phyloP scores from a whole-genome alignment of 2,329 filamentous ascomycete species.

The Ceratocystiopsis brevicomis region DNA sequence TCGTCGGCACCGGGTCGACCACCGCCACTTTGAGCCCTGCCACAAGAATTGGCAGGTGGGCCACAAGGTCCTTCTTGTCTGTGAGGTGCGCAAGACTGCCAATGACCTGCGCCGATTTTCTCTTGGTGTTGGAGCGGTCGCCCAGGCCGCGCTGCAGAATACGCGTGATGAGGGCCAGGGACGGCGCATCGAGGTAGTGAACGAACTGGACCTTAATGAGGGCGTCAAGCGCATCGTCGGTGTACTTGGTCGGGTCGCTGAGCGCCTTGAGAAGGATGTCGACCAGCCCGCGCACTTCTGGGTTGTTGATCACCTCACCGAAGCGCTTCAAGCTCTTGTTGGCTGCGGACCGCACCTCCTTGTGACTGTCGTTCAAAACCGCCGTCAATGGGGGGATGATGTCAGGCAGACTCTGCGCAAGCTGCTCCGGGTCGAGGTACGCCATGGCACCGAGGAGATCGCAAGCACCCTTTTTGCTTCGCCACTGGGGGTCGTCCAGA shows the following conservation, averaged over 20 bases:
- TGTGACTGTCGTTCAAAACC: constrained; percentile 93
- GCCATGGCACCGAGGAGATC: constrained; percentile 96
- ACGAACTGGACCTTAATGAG: constrained; percentile 97
- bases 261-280: constrained; percentile 85
- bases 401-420: constrained; percentile 78
- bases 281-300: constrained; percentile 85
- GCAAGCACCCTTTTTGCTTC: constrained; percentile 94
- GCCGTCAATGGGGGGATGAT: constrained; percentile 92
- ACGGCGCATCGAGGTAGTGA: constrained; percentile 95
- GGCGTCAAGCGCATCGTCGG: constrained; percentile 79
- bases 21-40: constrained; percentile 75
- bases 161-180: constrained; percentile 80
- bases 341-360: constrained; percentile 79
- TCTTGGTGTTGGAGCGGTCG: constrained; percentile 85
- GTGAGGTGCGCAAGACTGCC: constrained; percentile 93
- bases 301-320: constrained; percentile 94
- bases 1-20: constrained; percentile 91
- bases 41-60: constrained; percentile 81
- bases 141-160: constrained; percentile 84
- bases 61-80: constrained; percentile 80
- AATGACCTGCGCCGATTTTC: constrained; percentile 93
- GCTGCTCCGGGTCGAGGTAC: constrained; percentile 87
- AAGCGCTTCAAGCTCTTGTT: constrained; percentile 96
- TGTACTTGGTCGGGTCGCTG: constrained; percentile 93
- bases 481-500: constrained; percentile 89